Evolutionary conservation across 768 basidiomycete genomes (phyloP), one percentile per base, ranked within the genome.

Genomic region (Boletus sp.): DNA sequence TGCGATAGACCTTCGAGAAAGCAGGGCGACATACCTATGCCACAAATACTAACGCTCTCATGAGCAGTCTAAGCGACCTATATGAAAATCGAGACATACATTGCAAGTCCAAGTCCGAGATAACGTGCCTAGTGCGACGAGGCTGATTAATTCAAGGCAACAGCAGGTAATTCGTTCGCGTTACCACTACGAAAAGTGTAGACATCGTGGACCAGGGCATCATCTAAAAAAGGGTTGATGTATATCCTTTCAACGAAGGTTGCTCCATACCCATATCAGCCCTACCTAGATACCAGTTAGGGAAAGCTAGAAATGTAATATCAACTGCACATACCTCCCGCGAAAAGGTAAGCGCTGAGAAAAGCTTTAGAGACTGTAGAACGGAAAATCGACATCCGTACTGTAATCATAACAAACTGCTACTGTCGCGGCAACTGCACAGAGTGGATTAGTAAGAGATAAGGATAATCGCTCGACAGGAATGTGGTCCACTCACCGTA

Each of bases 151-250:
- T 9, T 46, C n/a, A n/a, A 29, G 5, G 41, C 8, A 8, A 0
- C 1, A 41, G 24, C 4, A 14, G 15, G 0, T 11, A 53, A 7
- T 6, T 50, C 30, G 2, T 0, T 0, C 17, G 47, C 24, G 3
- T 47, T 53, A 62, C 61, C 52, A 52, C 41, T 10, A 63, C 24
- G 36, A 57, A 63, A 33, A 62, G 56, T 1, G 56, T 52, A 8
- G 61, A 58, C 37, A 50, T 58, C 6, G 11, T 12, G 24, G 60
- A 52, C 62, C 60, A 63, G 2, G 56, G 44, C 28, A 29, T 55
- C 60, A 59, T 42, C 60, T 59, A 33, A 18, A 24, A 3, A 47
- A 42, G 8, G 2, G 20, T 48, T 52, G 7, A 15, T 1, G 14
- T 12, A 28, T 1, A 42, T 40, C 24, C 7, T 50, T 51, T 48